A percentile compares a stretch with the other conserved stretches of the same genome.
Conservation (phyloP, 495 filamentous ascomycete genomes). For the Neurospora terricola region DNA sequence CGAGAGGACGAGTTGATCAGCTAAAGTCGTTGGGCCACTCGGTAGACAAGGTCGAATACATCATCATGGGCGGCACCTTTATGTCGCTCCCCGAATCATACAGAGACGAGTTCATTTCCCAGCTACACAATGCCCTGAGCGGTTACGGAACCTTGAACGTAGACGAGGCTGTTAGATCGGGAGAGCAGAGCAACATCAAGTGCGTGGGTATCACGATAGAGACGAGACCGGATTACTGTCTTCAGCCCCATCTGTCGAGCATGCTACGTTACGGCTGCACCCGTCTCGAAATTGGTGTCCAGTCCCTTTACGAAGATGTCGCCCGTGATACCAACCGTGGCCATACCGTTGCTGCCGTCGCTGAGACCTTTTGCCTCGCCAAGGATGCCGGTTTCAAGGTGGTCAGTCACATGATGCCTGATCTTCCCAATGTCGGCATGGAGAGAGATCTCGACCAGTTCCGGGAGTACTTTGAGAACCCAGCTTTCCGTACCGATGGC, state of each 20-base stretch:
- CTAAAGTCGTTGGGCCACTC: conserved; percentile 90
- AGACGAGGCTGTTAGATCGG: conserved; percentile 86
- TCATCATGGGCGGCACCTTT: conserved; percentile 99
- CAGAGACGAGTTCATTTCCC: conserved; percentile 83
- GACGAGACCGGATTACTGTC: conserved; percentile 90
- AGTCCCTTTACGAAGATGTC: conserved; percentile 97
- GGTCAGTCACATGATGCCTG: conserved; percentile 99
- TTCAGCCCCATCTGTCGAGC: conserved; percentile 79
- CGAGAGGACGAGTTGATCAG: conserved; percentile 89
- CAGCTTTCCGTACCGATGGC: conserved; percentile 92
- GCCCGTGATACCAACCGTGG: conserved; percentile 94
- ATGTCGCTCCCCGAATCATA: conserved; percentile 91
- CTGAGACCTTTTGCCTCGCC: conserved; percentile 85
- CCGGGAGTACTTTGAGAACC: conserved; percentile 94
- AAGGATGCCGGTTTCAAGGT: conserved; percentile 99
- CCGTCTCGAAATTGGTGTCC: conserved; percentile 86
- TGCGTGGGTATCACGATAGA: conserved; percentile 99
- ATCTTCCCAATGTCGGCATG: conserved; percentile 96
- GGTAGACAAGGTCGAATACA: conserved; percentile 98
- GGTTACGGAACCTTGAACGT: conserved; percentile 87
- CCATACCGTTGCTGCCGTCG: conserved; percentile 89
- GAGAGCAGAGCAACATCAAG: conserved; percentile 89
- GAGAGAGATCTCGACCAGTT: conserved; percentile 96
- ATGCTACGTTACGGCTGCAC: conserved; percentile 98
- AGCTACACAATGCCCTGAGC: conserved; percentile 90